phyloP scores from a whole-genome alignment of 345 rosid species.

The Linum usitatissimum region DNA sequence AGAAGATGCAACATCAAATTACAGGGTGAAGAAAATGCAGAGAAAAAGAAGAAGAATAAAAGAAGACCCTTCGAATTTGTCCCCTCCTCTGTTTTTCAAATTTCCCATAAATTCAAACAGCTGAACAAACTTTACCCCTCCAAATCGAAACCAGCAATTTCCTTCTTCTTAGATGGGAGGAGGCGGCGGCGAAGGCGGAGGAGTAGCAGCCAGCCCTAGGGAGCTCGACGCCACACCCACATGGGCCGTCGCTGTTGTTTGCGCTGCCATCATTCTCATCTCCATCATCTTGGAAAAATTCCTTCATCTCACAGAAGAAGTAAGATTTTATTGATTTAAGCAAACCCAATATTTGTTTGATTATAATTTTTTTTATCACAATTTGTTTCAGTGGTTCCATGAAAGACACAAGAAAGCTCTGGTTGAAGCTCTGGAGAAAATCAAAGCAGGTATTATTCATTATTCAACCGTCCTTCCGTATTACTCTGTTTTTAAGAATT shows the following conservation, averaged over 20 bases:
- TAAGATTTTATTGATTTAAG: not conserved
- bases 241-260: constrained; percentile 84
- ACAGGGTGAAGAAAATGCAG: too few relatives aligned
- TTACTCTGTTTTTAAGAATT: not conserved
- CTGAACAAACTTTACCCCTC: too few relatives aligned
- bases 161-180: constrained; percentile 31
- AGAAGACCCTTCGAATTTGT: too few relatives aligned
- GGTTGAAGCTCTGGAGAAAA: constrained; percentile 71
- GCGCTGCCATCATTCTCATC: constrained; percentile 48
- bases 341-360: too few relatives aligned
- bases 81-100: too few relatives aligned
- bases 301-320: constrained; percentile 55
- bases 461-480: not conserved
- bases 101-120: too few relatives aligned
- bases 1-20: too few relatives aligned
- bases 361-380: too few relatives aligned
- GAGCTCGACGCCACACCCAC: constrained; percentile 91
- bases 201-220: constrained; percentile 29
- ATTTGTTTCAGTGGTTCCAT: constrained; percentile 30
- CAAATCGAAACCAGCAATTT: too few relatives aligned
- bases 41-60: too few relatives aligned
- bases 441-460: constrained; percentile 51
- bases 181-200: constrained; percentile 41
- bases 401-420: constrained; percentile 50
- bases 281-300: constrained; percentile 59